phyloP scores from a whole-genome alignment of 768 basidiomycete genomes.

The Obba rivulosa region DNA sequence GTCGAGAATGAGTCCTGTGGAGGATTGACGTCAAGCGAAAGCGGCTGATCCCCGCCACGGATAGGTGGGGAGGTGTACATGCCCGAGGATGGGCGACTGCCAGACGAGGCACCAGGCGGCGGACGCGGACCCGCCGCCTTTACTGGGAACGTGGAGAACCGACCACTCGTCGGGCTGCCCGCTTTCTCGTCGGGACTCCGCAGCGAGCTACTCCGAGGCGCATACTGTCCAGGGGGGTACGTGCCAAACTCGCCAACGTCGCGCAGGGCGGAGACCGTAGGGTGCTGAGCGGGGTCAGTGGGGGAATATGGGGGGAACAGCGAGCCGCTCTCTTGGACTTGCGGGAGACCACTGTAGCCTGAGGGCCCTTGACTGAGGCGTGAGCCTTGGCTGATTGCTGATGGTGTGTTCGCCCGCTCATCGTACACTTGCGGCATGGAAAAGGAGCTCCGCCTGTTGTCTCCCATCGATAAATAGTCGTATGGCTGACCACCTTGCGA shows the following conservation, averaged over 20 bases:
- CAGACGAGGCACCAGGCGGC: not conserved
- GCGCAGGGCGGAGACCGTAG: not conserved
- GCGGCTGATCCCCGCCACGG: conserved; percentile 22
- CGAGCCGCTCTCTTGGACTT: conserved; percentile 7
- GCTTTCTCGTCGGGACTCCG: conserved; percentile 7
- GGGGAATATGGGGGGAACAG: conserved; percentile 4
- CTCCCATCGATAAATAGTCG: not conserved
- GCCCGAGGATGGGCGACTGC: conserved; percentile 7
- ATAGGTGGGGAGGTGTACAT: conserved; percentile 11
- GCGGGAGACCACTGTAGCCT: conserved; percentile 9
- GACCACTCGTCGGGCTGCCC: conserved; percentile 30
- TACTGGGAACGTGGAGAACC: conserved; percentile 68
- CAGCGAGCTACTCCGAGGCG: conserved; percentile 13
- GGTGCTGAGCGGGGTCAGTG: too few relatives aligned
- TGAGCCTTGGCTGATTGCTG: not conserved
- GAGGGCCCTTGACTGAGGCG: not conserved
- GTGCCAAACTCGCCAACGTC: conserved; percentile 20
- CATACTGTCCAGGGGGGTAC: conserved; percentile 4
- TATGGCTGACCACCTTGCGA: conserved; percentile 1
- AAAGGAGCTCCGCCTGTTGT: too few relatives aligned
- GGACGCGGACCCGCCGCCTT: conserved; percentile 29
- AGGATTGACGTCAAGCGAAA: conserved; percentile 20
- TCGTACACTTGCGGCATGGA: too few relatives aligned
- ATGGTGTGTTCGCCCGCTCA: not conserved
- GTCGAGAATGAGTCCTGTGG: conserved; percentile 28